Percentiles rank a stretch among this genome's conserved stretches.
Evolutionary conservation across 345 rosid genomes (phyloP).

Genomic region (Lagerstroemia speciosa): DNA sequence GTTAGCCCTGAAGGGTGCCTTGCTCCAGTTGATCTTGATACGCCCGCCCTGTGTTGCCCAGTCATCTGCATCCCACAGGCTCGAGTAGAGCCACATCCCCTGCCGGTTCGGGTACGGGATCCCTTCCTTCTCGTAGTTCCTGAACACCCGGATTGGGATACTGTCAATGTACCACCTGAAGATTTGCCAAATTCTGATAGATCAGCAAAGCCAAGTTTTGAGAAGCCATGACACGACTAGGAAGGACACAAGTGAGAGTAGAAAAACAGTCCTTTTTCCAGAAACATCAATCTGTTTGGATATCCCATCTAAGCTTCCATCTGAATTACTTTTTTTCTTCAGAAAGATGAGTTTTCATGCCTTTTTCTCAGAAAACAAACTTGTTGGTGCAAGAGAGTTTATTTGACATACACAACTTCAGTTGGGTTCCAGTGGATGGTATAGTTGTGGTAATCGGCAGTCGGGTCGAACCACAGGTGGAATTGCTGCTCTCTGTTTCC

Average conservation of each 20-base stretch:
- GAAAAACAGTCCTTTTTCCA: background rate
- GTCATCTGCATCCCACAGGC: constrained; percentile 69
- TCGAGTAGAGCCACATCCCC: constrained; percentile 55
- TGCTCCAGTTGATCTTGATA: constrained; percentile 49
- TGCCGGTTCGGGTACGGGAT: constrained; percentile 66
- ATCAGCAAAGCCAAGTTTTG: background rate
- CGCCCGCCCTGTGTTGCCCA: constrained; percentile 79
- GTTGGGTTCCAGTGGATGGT: constrained; percentile 39
- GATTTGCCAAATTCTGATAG: background rate
- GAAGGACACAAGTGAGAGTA: background rate
- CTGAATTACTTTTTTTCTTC: too few species aligned
- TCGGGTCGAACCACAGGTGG: constrained; percentile 30
- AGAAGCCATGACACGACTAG: background rate
- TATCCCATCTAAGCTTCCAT: too few species aligned
- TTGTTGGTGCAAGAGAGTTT: background rate
- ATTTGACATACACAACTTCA: constrained; percentile 18
- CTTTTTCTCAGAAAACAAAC: too few species aligned
- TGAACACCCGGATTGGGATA: constrained; percentile 26
- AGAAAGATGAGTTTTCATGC: too few species aligned
- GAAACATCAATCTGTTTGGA: background rate
- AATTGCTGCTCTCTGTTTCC: constrained; percentile 27
- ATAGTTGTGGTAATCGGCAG: constrained; percentile 64
- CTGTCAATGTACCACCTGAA: constrained; percentile 27
- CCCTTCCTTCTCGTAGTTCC: constrained; percentile 23
- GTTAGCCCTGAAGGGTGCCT: constrained; percentile 45